A percentile compares a stretch with the other conserved stretches of the same genome.
Conservation (phyloP, 106 monocot species). For the Allium fistulosum region DNA sequence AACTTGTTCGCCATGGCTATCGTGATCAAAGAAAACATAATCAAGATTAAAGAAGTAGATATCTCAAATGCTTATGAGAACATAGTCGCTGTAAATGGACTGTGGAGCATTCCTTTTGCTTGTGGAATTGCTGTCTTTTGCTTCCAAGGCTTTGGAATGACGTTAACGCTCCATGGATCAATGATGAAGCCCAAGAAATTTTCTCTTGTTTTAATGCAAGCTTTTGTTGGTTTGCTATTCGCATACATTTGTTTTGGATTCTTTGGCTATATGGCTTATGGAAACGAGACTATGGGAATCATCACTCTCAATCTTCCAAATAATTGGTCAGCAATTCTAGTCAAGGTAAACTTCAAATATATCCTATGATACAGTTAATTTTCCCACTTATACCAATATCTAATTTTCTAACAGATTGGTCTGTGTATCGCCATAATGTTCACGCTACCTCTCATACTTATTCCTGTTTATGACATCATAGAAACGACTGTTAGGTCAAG, state of each 20-base stretch:
- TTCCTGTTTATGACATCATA: constrained; percentile 3
- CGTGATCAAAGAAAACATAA: constrained; percentile 11
- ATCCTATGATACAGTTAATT: no score
- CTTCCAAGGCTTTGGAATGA: constrained; percentile 4
- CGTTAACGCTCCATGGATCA: not conserved
- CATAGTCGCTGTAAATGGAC: not conserved
- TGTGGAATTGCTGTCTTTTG: constrained; percentile 5
- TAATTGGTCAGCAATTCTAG: not conserved
- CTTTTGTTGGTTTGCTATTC: not conserved
- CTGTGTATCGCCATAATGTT: not conserved
- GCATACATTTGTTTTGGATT: not conserved
- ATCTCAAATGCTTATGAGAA: no score
- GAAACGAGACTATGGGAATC: not conserved
- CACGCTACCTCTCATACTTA: not conserved
- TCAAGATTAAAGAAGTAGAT: constrained; percentile 9
- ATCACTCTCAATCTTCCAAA: constrained; percentile 3
- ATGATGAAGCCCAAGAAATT: not conserved
- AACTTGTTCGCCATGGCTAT: constrained; percentile 9
- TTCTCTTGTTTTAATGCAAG: not conserved
- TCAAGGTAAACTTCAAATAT: not conserved
- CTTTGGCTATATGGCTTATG: constrained; percentile 1
- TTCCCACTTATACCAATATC: no score
- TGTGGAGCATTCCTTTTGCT: constrained; percentile 3
- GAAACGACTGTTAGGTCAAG: not conserved
- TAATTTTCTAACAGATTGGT: not conserved